These are phyloP conservation scores for Udeniomyces megalosporus DNA, from an alignment of 768 basidiomycete genomes.

Conservation along the genomic window DNA sequence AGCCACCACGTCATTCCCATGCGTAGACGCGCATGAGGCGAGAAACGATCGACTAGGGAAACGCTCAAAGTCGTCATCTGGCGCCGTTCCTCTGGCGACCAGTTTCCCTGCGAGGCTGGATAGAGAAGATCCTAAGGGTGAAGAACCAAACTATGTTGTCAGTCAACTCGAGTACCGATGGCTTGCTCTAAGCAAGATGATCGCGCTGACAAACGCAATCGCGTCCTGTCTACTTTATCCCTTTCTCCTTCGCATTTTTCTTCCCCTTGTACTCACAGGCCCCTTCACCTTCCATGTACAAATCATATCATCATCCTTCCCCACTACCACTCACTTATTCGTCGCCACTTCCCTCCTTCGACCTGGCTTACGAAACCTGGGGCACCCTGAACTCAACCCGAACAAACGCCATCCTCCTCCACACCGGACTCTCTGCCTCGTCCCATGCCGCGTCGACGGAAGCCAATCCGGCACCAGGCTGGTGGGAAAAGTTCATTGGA, in stretches of 20 bases:
- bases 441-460: conserved; percentile 79
- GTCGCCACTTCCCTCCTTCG: conserved; percentile 45
- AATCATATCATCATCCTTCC: conserved; percentile 43
- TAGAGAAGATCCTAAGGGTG: conserved; percentile 15
- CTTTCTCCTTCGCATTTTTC: neutral
- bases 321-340: conserved; percentile 45
- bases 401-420: conserved; percentile 84
- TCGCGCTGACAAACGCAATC: no score
- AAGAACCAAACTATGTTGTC: conserved; percentile 16
- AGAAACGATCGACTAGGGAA: conserved; percentile 6
- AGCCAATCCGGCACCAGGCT: conserved; percentile 64
- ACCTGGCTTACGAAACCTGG: conserved; percentile 97
- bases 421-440: conserved; percentile 89
- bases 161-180: no score
- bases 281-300: conserved; percentile 34
- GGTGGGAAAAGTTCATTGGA: conserved; percentile 99
- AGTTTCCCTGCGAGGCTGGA: conserved; percentile 3
- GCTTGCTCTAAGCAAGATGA: conserved; percentile 3
- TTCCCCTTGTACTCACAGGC: neutral
- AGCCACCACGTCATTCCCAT: conserved; percentile 14
- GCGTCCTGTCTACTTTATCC: conserved; percentile 3
- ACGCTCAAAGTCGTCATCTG: neutral
- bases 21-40: conserved; percentile 15
- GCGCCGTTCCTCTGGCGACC: conserved; percentile 7
- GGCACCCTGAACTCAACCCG: conserved; percentile 58